Evolutionary conservation across 1,284 basidiomycete genomes (phyloP).

Genomic region (Paramarasmius palmivorus): DNA sequence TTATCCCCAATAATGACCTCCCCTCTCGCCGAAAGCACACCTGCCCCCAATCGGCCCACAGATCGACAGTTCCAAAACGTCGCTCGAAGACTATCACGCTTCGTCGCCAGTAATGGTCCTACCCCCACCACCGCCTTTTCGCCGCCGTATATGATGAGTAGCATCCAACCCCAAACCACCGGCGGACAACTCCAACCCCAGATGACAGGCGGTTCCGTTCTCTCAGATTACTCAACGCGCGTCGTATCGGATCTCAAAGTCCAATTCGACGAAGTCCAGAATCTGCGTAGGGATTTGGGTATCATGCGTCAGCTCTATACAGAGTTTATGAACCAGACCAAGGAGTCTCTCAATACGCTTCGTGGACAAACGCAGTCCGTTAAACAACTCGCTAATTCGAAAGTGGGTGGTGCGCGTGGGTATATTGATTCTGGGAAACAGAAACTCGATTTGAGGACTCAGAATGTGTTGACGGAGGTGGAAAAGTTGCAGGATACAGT

Average conservation of each 20-base stretch:
- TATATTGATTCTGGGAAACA: conserved; percentile 92
- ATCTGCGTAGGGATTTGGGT: conserved; percentile 89
- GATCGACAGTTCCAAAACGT: conserved; percentile 72
- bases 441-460: conserved; percentile 86
- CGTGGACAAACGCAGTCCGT: conserved; percentile 86
- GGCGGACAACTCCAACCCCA: conserved; percentile 70
- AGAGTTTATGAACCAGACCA: conserved; percentile 90
- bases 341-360: conserved; percentile 77
- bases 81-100: conserved; percentile 68
- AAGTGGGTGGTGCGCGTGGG: conserved; percentile 84
- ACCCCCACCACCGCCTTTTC: conserved; percentile 30
- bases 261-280: conserved; percentile 94
- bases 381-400: conserved; percentile 79
- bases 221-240: conserved; percentile 70
- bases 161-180: conserved; percentile 60
- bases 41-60: conserved; percentile 61
- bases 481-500: conserved; percentile 94
- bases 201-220: conserved; percentile 68
- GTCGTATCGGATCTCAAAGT: conserved; percentile 84
- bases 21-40: conserved; percentile 60
- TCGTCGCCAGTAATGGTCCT: conserved; percentile 44
- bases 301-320: conserved; percentile 93
- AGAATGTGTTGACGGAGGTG: conserved; percentile 89
- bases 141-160: conserved; percentile 27
- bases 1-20: conserved; percentile 46